Evolutionary conservation across 1,139 yeast genomes (phyloP).

Genomic region (Blastobotrys ciferrii): DNA sequence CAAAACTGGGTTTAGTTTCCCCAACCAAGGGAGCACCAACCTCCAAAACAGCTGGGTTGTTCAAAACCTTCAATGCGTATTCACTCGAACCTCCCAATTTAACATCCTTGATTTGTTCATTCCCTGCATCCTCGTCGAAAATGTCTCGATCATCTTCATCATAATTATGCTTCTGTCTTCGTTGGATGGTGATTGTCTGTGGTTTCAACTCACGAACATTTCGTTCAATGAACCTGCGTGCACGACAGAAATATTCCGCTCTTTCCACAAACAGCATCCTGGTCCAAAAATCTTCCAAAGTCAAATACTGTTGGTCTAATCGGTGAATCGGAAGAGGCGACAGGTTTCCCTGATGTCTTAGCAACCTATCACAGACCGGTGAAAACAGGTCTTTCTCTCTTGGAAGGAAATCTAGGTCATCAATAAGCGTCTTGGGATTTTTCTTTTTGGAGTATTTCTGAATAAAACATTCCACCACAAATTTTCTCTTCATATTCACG

Average conservation of each 20-base stretch:
- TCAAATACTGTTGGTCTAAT: conserved; percentile 35
- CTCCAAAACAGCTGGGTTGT: conserved; percentile 27
- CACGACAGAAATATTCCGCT: conserved; percentile 26
- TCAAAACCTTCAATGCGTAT: conserved; percentile 24
- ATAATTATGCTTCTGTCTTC: conserved; percentile 1
- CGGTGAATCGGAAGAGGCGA: not conserved
- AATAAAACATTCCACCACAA: conserved; percentile 23
- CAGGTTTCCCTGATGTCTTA: not conserved
- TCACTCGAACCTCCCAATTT: conserved; percentile 5
- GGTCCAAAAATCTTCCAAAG: conserved; percentile 38
- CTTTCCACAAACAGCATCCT: conserved; percentile 31
- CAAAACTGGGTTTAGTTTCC: conserved; percentile 25
- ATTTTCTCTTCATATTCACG: conserved; percentile 12
- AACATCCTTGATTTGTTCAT: not conserved
- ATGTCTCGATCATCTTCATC: not conserved
- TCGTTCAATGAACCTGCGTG: conserved; percentile 17
- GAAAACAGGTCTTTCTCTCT: conserved; percentile 10
- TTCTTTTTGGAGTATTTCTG: conserved; percentile 19
- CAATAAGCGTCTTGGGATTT: not conserved
- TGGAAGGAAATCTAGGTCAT: conserved; percentile 7
- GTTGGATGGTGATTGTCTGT: conserved; percentile 4
- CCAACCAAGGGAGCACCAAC: conserved; percentile 31
- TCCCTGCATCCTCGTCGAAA: not conserved
- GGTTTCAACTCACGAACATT: conserved; percentile 1
- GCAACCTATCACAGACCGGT: not conserved